Percentiles rank a stretch among this genome's conserved stretches.
phyloP scores from a whole-genome alignment of 148 eudicot genomes.

The Cornus kousa region DNA sequence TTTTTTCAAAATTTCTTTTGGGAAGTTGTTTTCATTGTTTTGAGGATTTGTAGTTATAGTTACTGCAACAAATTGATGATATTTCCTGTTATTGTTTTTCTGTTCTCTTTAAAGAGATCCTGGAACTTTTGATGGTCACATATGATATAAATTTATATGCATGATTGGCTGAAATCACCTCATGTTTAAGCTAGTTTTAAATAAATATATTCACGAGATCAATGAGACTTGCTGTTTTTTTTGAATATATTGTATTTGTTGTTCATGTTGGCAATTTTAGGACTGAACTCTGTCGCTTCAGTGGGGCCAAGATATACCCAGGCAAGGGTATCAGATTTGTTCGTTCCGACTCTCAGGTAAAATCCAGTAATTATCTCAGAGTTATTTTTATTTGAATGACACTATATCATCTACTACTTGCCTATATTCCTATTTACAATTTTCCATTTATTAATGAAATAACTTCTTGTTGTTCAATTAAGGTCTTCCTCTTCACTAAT shows the following conservation, averaged over 20 bases:
- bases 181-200: not conserved
- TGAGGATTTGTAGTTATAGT: not conserved
- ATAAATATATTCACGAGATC: not conserved
- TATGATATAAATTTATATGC: not conserved
- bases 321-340: constrained; percentile 58
- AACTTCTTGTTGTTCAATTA: constrained; percentile 5
- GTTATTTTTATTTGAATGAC: not conserved
- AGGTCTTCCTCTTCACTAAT: constrained; percentile 63
- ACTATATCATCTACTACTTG: not conserved
- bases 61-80: not conserved
- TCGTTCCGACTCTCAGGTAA: constrained; percentile 53
- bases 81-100: not conserved
- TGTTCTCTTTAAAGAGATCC: not conserved
- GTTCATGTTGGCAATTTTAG: constrained; percentile 13
- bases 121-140: not conserved
- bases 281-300: constrained; percentile 62
- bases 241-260: not conserved
- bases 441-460: not conserved
- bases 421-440: not conserved
- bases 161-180: not conserved
- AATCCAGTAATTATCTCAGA: not conserved
- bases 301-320: constrained; percentile 62
- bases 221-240: not conserved
- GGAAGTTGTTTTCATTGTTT: not conserved
- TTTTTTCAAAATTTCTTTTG: not conserved